Percentiles rank a stretch among this genome's conserved stretches.
Conservation (phyloP, 768 basidiomycete species). For the Tephrocybe sp. region DNA sequence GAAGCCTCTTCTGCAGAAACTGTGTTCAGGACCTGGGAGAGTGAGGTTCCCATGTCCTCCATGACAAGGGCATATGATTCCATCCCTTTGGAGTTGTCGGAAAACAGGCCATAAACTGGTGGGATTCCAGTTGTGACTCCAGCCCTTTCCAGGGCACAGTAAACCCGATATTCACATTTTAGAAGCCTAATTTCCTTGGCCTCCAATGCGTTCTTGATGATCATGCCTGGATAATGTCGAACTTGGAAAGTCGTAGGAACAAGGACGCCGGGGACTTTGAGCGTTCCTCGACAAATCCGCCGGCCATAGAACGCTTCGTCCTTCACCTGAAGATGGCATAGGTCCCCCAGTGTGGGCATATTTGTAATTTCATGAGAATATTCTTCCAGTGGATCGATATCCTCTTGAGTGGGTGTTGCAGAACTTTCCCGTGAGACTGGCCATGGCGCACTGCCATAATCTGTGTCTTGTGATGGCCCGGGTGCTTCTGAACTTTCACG, state of each 20-base stretch:
- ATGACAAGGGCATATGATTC: background rate
- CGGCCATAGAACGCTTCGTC: background rate
- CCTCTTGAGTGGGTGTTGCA: too few relatives aligned
- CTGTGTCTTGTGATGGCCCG: too few relatives aligned
- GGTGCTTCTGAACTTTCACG: too few relatives aligned
- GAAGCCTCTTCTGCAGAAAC: background rate
- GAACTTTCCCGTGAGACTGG: too few relatives aligned
- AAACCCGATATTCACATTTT: background rate
- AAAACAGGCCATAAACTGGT: background rate
- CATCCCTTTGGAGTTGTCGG: background rate
- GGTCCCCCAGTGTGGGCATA: too few relatives aligned
- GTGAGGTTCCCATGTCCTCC: conserved; percentile 2
- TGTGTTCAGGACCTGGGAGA: background rate
- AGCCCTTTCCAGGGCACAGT: too few relatives aligned
- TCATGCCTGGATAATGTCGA: background rate
- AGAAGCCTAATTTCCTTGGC: background rate
- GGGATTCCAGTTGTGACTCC: background rate
- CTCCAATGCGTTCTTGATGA: conserved; percentile 3
- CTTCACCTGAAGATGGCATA: background rate
- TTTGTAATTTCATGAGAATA: background rate
- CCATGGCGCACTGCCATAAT: too few relatives aligned
- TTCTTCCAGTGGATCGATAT: too few relatives aligned
- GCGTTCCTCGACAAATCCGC: background rate
- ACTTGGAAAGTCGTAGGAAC: background rate
- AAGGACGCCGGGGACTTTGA: background rate